A percentile compares a stretch with the other conserved stretches of the same genome.
Evolutionary conservation across 2,329 filamentous ascomycete genomes (phyloP).

Genomic region (Apiospora sp.): DNA sequence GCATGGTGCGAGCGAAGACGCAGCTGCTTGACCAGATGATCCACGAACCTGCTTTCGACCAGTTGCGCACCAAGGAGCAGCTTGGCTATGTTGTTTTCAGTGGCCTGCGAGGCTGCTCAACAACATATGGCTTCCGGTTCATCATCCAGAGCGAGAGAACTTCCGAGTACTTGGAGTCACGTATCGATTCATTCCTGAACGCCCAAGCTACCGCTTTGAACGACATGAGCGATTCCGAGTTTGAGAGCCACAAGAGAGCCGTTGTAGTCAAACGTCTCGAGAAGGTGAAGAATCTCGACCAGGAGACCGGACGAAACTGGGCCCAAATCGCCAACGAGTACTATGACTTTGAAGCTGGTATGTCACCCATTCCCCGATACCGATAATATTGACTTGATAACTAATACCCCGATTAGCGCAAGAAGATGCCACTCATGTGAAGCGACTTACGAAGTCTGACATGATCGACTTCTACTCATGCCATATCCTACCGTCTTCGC

Average conservation of each 20-base stretch:
- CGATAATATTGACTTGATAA: slow-evolving; percentile 67
- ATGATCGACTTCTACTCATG: slow-evolving; percentile 80
- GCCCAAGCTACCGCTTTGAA: slow-evolving; percentile 23
- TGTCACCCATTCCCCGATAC: slow-evolving; percentile 41
- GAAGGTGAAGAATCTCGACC: slow-evolving; percentile 89
- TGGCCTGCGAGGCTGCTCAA: slow-evolving; percentile 74
- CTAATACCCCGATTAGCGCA: slow-evolving; percentile 86
- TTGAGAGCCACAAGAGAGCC: slow-evolving; percentile 90
- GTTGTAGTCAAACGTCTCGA: slow-evolving; percentile 87
- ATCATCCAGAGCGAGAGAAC: slow-evolving; percentile 93
- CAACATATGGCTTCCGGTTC: slow-evolving; percentile 85
- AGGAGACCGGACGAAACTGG: slow-evolving; percentile 87
- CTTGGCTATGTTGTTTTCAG: slow-evolving; percentile 97
- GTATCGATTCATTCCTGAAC: slow-evolving; percentile 68
- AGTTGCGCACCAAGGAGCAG: slow-evolving; percentile 95
- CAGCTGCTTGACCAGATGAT: slow-evolving; percentile 88
- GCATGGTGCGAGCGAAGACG: slow-evolving; percentile 75
- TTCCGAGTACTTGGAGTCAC: slow-evolving; percentile 81
- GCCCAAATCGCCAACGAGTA: slow-evolving; percentile 83
- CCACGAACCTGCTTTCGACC: slow-evolving; percentile 93
- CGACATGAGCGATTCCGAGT: slow-evolving; percentile 77
- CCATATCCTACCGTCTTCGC: slow-evolving; percentile 78
- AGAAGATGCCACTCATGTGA: slow-evolving; percentile 81
- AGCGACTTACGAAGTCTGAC: slow-evolving; percentile 78
- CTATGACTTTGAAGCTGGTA: slow-evolving; percentile 89